Evolutionary conservation across 176 grass and related monocot genomes (phyloP), one percentile per base, ranked within the genome.

Genomic region (Carex scoparia): DNA sequence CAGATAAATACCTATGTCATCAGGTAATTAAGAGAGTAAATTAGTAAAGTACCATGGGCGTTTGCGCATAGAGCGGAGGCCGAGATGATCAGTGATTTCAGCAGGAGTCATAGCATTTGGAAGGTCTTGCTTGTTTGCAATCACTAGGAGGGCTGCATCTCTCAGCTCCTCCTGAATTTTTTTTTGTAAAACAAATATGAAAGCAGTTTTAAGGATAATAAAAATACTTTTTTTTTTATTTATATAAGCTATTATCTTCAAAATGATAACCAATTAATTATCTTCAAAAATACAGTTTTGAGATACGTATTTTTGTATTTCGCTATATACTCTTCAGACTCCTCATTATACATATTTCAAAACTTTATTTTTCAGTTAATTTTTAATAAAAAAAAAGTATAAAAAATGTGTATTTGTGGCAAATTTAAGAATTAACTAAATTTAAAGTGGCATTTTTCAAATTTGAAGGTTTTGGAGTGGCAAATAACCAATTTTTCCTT

Each of bases 101-200:
- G 86, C 70, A 61, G 71, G 81, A 69, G 81, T 88, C 86, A 88
- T 88, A 55, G 86, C 86, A 79, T 84, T 88, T 69, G 86, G 86
- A 62, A 88, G 81, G 71, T 88, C 86, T 88, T 88, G 86, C 37
- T 88, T 88, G 49, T 88, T 88, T 7, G 86, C 86, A 79, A 88
- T 83, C 40, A 88, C 86, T 61, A 88, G 80, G 31, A 88, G 83
- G n/a, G 79, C 81, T 48, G 70, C 86, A 33, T 88, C 81, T 53
- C 72, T 84, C 30, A 88, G 63, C 13, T 88, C 86, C 27, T 88
- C 86, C 86, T 88, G 32, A 0, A 61, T 60, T 80, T 60, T 80
- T 60, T 55, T 80, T 82, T 49, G 16, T 55, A n/a, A 35, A 66
- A 35, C 28, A 66, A 14, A 66, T 5, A 4, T 65, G 7, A 49